phyloP scores from a whole-genome alignment of 73 alveolate genomes.

The Paramecium pentaurelia region DNA sequence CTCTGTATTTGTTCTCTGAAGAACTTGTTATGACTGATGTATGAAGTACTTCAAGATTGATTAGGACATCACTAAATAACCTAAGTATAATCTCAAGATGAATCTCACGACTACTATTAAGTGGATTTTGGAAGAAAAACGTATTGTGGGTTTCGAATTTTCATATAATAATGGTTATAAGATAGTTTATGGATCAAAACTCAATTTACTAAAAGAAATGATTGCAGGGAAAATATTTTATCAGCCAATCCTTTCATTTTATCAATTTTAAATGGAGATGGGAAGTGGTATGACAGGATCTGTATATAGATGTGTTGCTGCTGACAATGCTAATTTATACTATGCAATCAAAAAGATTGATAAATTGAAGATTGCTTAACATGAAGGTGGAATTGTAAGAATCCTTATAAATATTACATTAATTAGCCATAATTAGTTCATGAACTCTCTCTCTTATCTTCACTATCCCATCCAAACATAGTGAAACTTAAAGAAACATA shows the following conservation, averaged over 20 bases:
- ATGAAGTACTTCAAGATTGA: background rate
- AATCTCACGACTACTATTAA: conserved; percentile 10
- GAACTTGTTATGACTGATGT: conserved; percentile 46
- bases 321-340: background rate
- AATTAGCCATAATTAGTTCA: background rate
- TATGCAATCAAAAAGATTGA: conserved; percentile 27
- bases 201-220: conserved; percentile 32
- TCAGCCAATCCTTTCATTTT: background rate
- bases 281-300: conserved; percentile 44
- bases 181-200: background rate
- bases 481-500: conserved; percentile 42
- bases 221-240: conserved; percentile 42
- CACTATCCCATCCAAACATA: conserved; percentile 5
- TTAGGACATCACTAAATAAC: background rate
- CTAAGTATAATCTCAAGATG: conserved; percentile 14
- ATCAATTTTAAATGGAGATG: conserved; percentile 10
- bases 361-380: background rate
- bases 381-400: conserved; percentile 42
- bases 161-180: conserved; percentile 19
- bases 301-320: background rate
- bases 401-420: background rate
- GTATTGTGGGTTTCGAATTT: conserved; percentile 19
- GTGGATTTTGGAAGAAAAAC: conserved; percentile 18
- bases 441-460: background rate
- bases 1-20: conserved; percentile 1